Evolutionary conservation across 1,284 basidiomycete genomes (phyloP), one percentile per base, ranked within the genome.

Genomic region (Phylloporus gajari): DNA sequence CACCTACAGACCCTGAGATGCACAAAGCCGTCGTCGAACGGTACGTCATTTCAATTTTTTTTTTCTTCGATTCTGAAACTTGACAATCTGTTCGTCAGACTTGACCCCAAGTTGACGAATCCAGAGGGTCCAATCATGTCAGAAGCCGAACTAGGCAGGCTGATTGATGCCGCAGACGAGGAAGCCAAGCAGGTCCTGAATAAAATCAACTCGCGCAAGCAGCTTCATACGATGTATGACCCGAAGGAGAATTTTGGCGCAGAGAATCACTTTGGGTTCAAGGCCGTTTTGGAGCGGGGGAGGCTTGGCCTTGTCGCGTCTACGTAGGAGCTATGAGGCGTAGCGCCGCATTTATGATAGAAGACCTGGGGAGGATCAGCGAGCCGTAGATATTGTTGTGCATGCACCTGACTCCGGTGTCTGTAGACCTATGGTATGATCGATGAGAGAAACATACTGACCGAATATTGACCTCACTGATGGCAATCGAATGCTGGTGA

Each of bases 1-100:
- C 44, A 78, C 83, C 83, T 6, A 80, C 81, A 23, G 72, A 77
- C 51, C 81, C 83, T 3, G 78, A 80, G 51, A 83, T 82, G 77
- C 71, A 81, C 65, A 70, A 67, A 30, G 71, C 73, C 13, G 80
- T 83, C 19, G 66, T 72, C 35, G 70, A 72, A 32, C 69, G 79
- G 76, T 73, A 69, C 23, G 30, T 70, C 2, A n/a, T n/a, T 40
- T 19, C 8, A 21, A 17, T n/a, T 11, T 27, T 23, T 27, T 44
- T 27, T 21, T 40, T 12, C 17, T 38, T 59, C n/a, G 5, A 7
- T 1, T 12, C n/a, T 32, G 8, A 12, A n/a, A 27, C 53, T 42
- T 27, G 32, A 69, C 30, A 11, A 21, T 56, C 15, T n/a, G 58
- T 21, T n/a, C 11, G 40, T 35, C 53, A 74, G 75, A 48, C 53